Evolutionary conservation across 371 early-diverging fungal species (phyloP), one percentile per base, ranked within the genome.

Genomic region (Mortierella sp.): DNA sequence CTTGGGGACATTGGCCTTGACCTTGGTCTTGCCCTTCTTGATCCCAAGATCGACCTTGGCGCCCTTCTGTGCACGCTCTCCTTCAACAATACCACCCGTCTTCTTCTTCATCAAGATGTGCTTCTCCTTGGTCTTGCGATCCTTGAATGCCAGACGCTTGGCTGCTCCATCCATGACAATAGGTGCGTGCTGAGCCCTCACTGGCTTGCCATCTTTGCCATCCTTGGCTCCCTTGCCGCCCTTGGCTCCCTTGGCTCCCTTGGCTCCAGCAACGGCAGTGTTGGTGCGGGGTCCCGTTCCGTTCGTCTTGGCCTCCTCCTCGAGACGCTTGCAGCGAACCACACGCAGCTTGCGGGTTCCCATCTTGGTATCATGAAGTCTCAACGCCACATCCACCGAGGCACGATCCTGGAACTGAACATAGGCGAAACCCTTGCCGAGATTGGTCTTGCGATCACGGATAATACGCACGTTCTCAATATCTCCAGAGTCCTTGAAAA

Each of bases 371-470:
- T 92, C 96, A 68, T 95, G 88, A 58, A 96, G 86, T 74, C 93
- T 92, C 64, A 97, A 80, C 4, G 97, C 97, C 67, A 96, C 85
- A 19, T 89, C 88, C 14, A 97, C 96, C 13, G 92, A 75, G 13
- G 92, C 90, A 41, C 90, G 89, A 55, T 93, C 92, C 77, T 90
- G 79, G 77, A 95, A 95, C 77, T 93, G 92, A 43, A 95, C 97
- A 84, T 96, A 98, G 0, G 93, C 98, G 82, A 97, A 93, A 1
- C 99, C 99, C 80, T 98, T 98, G 64, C 99, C 99, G n/a, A 97
- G 87, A 73, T 96, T 96, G 9, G 96, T 97, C 76, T 89, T 91
- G 37, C 87, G 81, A 82, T 98, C 99, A 34, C 98, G 93, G 45
- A 98, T 90, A 24, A 97, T 88, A 10, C 99, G 90, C 34, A 98